These are phyloP conservation scores for Sequoia sempervirens DNA, from an alignment of 75 land plant genomes.

Conservation along the genomic window DNA sequence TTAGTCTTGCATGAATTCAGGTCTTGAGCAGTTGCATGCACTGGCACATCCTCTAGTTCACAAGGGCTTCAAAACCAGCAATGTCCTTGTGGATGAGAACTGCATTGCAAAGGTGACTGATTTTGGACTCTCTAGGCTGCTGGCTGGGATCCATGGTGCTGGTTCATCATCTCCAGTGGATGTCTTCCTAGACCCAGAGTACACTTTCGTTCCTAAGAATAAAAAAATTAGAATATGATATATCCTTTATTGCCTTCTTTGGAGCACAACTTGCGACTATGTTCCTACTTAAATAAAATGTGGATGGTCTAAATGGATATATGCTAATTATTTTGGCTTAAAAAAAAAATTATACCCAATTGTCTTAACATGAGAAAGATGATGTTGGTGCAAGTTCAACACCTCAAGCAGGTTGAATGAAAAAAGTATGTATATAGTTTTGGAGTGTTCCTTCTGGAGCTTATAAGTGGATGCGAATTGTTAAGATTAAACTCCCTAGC, in stretches of 20 bases:
- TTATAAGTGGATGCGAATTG: slow-evolving; percentile 58
- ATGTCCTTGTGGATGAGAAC: slow-evolving; percentile 81
- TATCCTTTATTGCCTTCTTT: not conserved
- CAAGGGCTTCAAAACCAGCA: slow-evolving; percentile 69
- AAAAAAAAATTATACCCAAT: not conserved
- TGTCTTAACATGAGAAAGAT: not conserved
- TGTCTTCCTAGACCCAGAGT: slow-evolving; percentile 62
- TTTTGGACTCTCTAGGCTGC: slow-evolving; percentile 54
- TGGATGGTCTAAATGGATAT: not conserved
- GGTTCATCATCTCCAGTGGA: slow-evolving; percentile 53
- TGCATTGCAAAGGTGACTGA: slow-evolving; percentile 79
- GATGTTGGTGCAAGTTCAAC: not conserved
- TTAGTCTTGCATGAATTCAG: slow-evolving; percentile 23
- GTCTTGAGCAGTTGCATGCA: slow-evolving; percentile 62
- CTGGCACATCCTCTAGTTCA: slow-evolving; percentile 59
- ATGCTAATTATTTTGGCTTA: not conserved
- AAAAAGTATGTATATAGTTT: slow-evolving; percentile 68
- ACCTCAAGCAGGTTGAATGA: slow-evolving; percentile 36
- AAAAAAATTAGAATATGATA: not conserved
- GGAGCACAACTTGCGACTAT: not conserved
- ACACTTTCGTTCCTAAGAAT: slow-evolving; percentile 3
- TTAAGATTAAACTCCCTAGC: slow-evolving; percentile 5
- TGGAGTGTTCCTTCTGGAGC: slow-evolving; percentile 66
- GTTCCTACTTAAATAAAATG: not conserved
- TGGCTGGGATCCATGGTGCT: slow-evolving; percentile 27